Evolutionary conservation across 257 asterid species (phyloP), one percentile per base, ranked within the genome.

Genomic region (Jacaranda copaia): DNA sequence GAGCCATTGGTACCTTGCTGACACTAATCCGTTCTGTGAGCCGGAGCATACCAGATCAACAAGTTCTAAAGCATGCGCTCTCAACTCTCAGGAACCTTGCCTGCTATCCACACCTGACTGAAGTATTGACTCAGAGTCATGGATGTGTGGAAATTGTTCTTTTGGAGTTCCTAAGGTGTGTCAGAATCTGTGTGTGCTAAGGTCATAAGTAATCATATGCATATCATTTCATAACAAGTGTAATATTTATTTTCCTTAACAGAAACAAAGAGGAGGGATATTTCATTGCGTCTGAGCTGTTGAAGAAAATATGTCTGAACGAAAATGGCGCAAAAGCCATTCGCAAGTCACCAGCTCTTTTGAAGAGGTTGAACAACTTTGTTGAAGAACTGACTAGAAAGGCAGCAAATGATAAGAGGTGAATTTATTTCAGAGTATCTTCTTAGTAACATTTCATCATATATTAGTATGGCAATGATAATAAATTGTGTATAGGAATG

Each of bases 181-280:
- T 58, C 18, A 19, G 38, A 62, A 39, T 48, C 32, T 72, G 49
- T 52, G 19, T 42, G 66, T 70, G 56, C 75, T 18, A 32, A 16
- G 57, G 14, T 51, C 25, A 32, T 13, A 40, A 25, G 0, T 3
- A 49, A 32, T 25, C 1, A 25, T 25, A 42, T 42, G 8, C 46
- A 40, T 20, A n/a, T 68, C 51, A 19, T 68, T 68, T 3, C 8
- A 4, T 42, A 8, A n/a, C n/a, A n/a, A 6, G 8, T 8, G 6
- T 42, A 42, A 5, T 42, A 42, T 61, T 70, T 66, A 59, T 68
- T 60, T 79, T 38, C 61, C 49, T 56, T 40, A 15, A 7, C 88
- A 96, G 99, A 74, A 96, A 96, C 87, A 96, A 93, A 83, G 99
- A 93, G 80, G 99, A 95, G 73, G 97, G 91, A 15, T 93, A 88